Base-by-base conservation (phyloP, 768 basidiomycete genomes). In the Leucocoprinus sp. region DNA sequence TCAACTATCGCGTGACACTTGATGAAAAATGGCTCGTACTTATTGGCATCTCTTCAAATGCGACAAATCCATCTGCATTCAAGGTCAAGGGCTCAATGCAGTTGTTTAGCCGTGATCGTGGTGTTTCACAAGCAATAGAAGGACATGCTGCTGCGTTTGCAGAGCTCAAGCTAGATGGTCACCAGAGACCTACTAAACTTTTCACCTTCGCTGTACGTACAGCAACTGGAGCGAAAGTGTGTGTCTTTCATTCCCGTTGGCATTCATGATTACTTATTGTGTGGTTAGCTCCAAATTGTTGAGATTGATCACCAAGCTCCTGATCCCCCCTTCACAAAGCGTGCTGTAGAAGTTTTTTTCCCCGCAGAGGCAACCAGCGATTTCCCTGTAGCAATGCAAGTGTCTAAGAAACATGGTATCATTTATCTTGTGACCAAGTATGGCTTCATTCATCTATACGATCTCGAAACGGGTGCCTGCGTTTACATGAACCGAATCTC, bases 401-500 rank as follows among this genome's bases (percentile, higher is more conserved):
- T 98, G 27, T 98, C 96, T 31, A 82, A 85, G 64, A 89, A 90
- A 63, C 93, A 96, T 64, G 95, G 96, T 27, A 91, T 99, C 64
- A 71, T 96, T 58, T 99, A 93, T 68, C 76, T 99, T 47, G 90
- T 97, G 60, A 98, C 96, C 45, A 99, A 99, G 64, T 98, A 91
- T 61, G 96, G 96, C 33, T 99, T 99, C 69, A 98, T 99, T 59
- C 96, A 98, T 64, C 76, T 99, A 11, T 99, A 99, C 65, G 96
- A 99, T 65, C 80, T 98, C 52, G 96, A 99, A 65, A 79, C 92
- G 7, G 96, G 93, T 47, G 84, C 90, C 35, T 98, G 96, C 68
- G 81, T 99, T 49, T 99, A 98, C 72, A 99, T 99, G 96, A 99
- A 99, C 76, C 87, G 96, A 53, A 99, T 99, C 62, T 93, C 90